These are phyloP conservation scores for Fusarium secorum DNA, from an alignment of 2,329 filamentous ascomycete genomes.

Conservation along the genomic window DNA sequence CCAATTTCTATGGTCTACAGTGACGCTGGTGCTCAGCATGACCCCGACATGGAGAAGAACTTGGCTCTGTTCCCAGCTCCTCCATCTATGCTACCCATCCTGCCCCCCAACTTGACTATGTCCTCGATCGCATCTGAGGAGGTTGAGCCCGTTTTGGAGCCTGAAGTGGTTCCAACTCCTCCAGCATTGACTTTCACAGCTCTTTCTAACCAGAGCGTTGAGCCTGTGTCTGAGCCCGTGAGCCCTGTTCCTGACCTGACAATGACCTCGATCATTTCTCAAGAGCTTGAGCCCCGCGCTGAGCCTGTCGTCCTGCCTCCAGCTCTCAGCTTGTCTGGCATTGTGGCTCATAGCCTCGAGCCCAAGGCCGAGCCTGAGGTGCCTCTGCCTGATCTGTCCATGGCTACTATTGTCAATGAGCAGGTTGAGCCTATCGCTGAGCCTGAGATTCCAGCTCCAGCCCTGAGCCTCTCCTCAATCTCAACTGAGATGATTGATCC, in stretches of 20 bases:
- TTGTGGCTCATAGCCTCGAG: constrained; percentile 41
- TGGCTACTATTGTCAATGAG: constrained; percentile 46
- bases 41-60: constrained; percentile 59
- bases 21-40: constrained; percentile 61
- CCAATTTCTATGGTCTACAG: constrained; percentile 62
- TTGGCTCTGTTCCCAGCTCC: constrained; percentile 64
- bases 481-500: constrained; percentile 23
- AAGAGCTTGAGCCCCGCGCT: constrained; percentile 43
- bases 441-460: constrained; percentile 31
- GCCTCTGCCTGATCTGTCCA: constrained; percentile 41
- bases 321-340: constrained; percentile 26
- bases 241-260: constrained; percentile 38
- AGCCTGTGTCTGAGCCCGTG: constrained; percentile 51
- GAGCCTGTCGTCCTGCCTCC: constrained; percentile 38
- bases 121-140: constrained; percentile 56
- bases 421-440: constrained; percentile 29
- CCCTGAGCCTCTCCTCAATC: constrained; percentile 36
- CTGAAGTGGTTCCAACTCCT: constrained; percentile 43
- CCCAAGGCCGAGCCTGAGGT: constrained; percentile 39
- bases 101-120: constrained; percentile 51
- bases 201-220: constrained; percentile 50
- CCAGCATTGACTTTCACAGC: constrained; percentile 46
- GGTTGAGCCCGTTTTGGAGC: constrained; percentile 54
- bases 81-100: constrained; percentile 52
- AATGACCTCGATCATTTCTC: constrained; percentile 39